Conservation (phyloP, 257 asterid genomes). For the Apocynum venetum region DNA sequence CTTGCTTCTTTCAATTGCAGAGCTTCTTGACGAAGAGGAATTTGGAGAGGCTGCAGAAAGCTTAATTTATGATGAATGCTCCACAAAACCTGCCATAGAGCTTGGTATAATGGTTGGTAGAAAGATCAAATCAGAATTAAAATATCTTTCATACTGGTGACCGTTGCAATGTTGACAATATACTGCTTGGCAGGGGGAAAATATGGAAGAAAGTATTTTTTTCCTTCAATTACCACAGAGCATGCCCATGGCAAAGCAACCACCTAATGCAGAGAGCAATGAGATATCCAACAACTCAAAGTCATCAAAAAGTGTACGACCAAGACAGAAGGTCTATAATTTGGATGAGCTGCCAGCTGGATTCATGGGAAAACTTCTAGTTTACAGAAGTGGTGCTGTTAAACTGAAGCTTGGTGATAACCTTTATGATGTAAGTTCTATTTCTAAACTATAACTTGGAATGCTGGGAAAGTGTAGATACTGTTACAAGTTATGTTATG, state of each 20-base stretch:
- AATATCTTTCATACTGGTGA: neutral
- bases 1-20: slow-evolving; percentile 35
- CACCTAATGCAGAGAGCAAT: slow-evolving; percentile 24
- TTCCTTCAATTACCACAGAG: slow-evolving; percentile 62
- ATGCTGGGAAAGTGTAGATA: neutral
- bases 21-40: slow-evolving; percentile 68
- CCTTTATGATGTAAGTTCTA: slow-evolving; percentile 61
- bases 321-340: slow-evolving; percentile 25
- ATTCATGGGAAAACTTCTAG: slow-evolving; percentile 67
- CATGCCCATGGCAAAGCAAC: slow-evolving; percentile 43
- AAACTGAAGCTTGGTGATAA: slow-evolving; percentile 84
- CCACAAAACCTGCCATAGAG: slow-evolving; percentile 37
- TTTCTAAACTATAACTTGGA: neutral
- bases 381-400: slow-evolving; percentile 68
- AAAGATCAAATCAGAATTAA: slow-evolving; percentile 1
- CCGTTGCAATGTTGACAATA: neutral
- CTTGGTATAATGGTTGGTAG: slow-evolving; percentile 69
- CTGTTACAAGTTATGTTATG: neutral
- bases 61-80: slow-evolving; percentile 39
- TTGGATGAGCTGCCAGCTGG: slow-evolving; percentile 57
- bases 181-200: slow-evolving; percentile 47
- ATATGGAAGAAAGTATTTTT: slow-evolving; percentile 41
- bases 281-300: slow-evolving; percentile 23
- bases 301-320: slow-evolving; percentile 22
- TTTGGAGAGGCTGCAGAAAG: slow-evolving; percentile 44